These are phyloP conservation scores for Phaeomoniella chlamydospora DNA, from an alignment of 2,329 filamentous ascomycete genomes.

Conservation along the genomic window DNA sequence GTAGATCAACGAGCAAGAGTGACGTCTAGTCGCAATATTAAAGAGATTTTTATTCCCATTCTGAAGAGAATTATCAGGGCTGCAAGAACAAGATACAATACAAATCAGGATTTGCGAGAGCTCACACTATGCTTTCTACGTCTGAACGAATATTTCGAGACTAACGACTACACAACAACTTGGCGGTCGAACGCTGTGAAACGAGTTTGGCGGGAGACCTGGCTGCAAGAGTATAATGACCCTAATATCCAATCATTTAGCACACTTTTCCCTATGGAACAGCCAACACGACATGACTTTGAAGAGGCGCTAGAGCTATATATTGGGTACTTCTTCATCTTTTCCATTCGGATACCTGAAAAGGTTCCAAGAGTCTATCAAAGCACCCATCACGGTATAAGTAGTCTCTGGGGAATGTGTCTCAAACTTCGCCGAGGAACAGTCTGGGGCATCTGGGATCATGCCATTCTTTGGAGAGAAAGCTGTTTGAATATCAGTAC, in stretches of 20 bases:
- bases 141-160: conserved; percentile 22
- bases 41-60: conserved; percentile 27
- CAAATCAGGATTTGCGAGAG: conserved; percentile 16
- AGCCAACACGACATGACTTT: conserved; percentile 18
- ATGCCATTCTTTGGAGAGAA: conserved; percentile 40
- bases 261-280: conserved; percentile 17
- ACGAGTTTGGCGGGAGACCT: conserved; percentile 18
- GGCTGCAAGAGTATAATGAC: conserved; percentile 17
- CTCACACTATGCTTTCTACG: conserved; percentile 22
- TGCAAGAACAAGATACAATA: conserved; percentile 20
- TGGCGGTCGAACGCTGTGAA: conserved; percentile 18
- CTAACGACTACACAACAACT: conserved; percentile 18
- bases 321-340: conserved; percentile 20
- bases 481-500: conserved; percentile 23
- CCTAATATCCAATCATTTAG: conserved; percentile 14
- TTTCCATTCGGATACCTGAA: conserved; percentile 32
- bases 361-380: conserved; percentile 36
- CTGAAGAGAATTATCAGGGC: conserved; percentile 25
- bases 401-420: conserved; percentile 38
- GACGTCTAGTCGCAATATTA: conserved; percentile 22
- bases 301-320: conserved; percentile 17
- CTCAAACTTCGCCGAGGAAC: conserved; percentile 39
- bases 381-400: conserved; percentile 38
- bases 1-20: conserved; percentile 24
- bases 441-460: conserved; percentile 41